Evolutionary conservation across 2,329 filamentous ascomycete genomes (phyloP), one percentile per base, ranked within the genome.

Genomic region (Stachybotrys elegans): DNA sequence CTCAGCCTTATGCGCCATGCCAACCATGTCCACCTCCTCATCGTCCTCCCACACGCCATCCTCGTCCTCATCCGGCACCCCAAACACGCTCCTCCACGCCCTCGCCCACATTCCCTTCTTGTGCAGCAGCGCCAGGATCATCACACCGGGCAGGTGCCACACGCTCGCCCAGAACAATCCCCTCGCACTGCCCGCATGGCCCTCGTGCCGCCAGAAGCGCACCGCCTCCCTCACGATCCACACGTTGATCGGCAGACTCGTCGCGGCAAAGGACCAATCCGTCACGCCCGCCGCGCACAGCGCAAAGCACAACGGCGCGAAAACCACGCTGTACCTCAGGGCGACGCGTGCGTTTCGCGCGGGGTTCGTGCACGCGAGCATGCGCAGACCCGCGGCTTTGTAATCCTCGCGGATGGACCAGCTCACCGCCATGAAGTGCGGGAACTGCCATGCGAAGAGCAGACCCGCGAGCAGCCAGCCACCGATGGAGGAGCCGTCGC

Each of bases 141-240:
- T 81, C 34, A 97, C 77, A 21, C 85, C 86, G 0, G 93, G 93
- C 38, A 98, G 65, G 68, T 96, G 91, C 93, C 92, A 97, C 9
- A 98, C 89, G 62, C 89, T 95, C 2, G 93, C 91, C 93, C 93
- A 98, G 65, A 98, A 98, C 42, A 98, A 65, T 0, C 85, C 84
- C 45, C 89, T 78, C 3, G 93, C 91, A 16, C 79, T 88, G 3
- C 91, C 91, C 54, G 84, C 83, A 48, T 84, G 78, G 12, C 92
- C 92, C 56, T 89, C 80, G 22, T 79, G 71, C 50, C 76, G 79
- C 84, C 87, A 95, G 68, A 97, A 96, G 29, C 75, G 73, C 56
- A 88, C 79, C 0, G 92, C 89, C 64, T 94, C 84, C 43, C 81
- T 78, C 8, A 82, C 74, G 53, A 98, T 79, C 93, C 93, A 98